Base-by-base conservation (phyloP, 2,329 filamentous ascomycete species). In the Pleomassaria siparia region DNA sequence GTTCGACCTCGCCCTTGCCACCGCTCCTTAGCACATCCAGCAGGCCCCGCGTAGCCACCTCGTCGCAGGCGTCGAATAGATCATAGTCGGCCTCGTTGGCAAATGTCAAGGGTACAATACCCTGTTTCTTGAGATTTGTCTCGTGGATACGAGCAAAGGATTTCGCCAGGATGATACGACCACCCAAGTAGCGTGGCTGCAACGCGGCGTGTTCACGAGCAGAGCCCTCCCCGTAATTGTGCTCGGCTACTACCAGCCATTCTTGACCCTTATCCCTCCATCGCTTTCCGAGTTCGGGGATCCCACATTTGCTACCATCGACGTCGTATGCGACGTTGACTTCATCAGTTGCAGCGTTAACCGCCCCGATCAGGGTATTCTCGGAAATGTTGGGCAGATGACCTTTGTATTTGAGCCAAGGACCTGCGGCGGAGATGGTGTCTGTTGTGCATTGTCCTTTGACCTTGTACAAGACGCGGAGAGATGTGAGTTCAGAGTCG, bases 381-480 rank as follows among this genome's bases (percentile, higher is more conserved):
- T 90, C 90, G 60, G 86, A 88, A 72, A 99, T 99, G 79, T 99
- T 99, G 71, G 94, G 90, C 54, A 99, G 83, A 74, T 99, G 94
- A 54, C 94, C 94, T 80, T 97, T 97, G 84, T 97, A 99, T 76
- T 97, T 97, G 59, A 99, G 83, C 92, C 92, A 97, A 13, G 92
- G 92, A 5, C 92, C 92, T 1, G 92, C 92, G 26, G 92, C 92
- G 29, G 91, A 97, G 74, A 99, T 99, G 61, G 94, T 97, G 74
- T 99, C 94, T 35, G 94, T 99, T 47, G 94, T 99, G 80, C 94
- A 99, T 76, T 99, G 96, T 56, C 94, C 94, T 55, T 91, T 88
- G 55, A 97, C 88, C 76, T 97, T 97, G 79, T 95, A 92, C 13
- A 99, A 86, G 15, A 99, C 91, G 43, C 85, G 85, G 40, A 99